Conservation (phyloP, 257 asterid species). For the Verbascum thapsus region DNA sequence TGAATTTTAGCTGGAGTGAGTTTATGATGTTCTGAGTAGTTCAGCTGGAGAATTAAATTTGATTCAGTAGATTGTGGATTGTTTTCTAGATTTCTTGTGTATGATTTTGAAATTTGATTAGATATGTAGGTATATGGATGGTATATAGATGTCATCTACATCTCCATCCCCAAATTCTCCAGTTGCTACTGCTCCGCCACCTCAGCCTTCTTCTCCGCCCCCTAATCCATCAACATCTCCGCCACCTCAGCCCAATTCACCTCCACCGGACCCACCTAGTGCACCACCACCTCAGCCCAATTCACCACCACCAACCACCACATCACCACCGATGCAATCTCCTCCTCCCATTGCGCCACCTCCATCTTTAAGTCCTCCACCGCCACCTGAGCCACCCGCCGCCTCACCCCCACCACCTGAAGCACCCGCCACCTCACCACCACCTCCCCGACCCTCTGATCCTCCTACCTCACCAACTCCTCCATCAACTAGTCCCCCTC, state of each 20-base stretch:
- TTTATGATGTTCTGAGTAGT: no score
- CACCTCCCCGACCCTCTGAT: constrained; percentile 33
- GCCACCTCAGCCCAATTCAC: no score
- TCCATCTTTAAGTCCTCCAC: neutral
- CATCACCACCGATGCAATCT: no score
- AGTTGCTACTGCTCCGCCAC: constrained; percentile 31
- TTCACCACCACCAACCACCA: constrained; percentile 33
- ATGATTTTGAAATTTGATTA: neutral
- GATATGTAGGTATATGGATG: no score
- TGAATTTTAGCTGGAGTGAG: neutral
- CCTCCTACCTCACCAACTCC: constrained; percentile 32
- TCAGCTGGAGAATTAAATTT: neutral
- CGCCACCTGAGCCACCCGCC: constrained; percentile 21
- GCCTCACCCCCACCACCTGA: constrained; percentile 15
- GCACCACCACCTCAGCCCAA: constrained; percentile 30
- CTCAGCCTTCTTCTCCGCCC: constrained; percentile 18
- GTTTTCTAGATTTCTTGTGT: constrained; percentile 21
- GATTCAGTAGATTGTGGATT: constrained; percentile 27
- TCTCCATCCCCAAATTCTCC: constrained; percentile 54
- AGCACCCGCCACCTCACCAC: constrained; percentile 21
- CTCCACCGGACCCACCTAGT: constrained; percentile 16
- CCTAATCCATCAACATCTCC: constrained; percentile 10
- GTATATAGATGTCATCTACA: constrained; percentile 50
- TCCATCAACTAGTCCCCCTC: constrained; percentile 31
- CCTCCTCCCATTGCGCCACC: neutral